Evolutionary conservation across 2,329 filamentous ascomycete species (phyloP).

Genomic region (Lasiodiplodia gonubiensis): DNA sequence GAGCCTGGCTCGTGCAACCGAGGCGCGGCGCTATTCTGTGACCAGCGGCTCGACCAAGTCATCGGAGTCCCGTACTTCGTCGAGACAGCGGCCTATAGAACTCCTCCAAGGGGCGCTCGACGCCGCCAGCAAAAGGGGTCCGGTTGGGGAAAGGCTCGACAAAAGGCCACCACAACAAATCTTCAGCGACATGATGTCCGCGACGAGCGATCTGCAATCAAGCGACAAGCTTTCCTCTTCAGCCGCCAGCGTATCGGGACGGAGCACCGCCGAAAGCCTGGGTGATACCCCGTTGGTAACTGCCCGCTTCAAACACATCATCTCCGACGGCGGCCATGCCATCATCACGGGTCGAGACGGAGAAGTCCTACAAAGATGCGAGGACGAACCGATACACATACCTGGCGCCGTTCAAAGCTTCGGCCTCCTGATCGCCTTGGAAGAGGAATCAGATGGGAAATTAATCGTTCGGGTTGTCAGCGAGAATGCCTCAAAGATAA

Average conservation of each 20-base stretch:
- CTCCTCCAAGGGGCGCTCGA: neutral
- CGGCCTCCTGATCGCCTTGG: conserved; percentile 75
- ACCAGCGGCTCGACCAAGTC: conserved; percentile 37
- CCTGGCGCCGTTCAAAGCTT: conserved; percentile 84
- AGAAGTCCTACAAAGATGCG: conserved; percentile 75
- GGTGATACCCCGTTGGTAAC: conserved; percentile 62
- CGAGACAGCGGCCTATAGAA: neutral
- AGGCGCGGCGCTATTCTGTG: conserved; percentile 39
- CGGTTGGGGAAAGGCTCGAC: conserved; percentile 2
- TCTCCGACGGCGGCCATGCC: conserved; percentile 78
- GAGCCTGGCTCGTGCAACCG: conserved; percentile 34
- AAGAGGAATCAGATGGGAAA: conserved; percentile 69
- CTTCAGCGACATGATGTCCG: conserved; percentile 45
- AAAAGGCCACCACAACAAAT: conserved; percentile 39
- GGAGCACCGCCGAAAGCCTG: conserved; percentile 43
- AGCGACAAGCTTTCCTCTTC: conserved; percentile 37
- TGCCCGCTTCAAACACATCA: conserved; percentile 76
- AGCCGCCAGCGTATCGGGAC: conserved; percentile 38
- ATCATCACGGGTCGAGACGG: conserved; percentile 81
- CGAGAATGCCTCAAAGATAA: conserved; percentile 76
- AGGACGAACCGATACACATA: conserved; percentile 89
- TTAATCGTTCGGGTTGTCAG: conserved; percentile 76
- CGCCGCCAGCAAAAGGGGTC: conserved; percentile 2
- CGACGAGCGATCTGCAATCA: conserved; percentile 33
- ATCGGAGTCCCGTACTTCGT: conserved; percentile 25